A percentile compares a stretch with the other conserved stretches of the same genome.
Conservation (phyloP, 768 basidiomycete species). For the Myochromella boudieri region DNA sequence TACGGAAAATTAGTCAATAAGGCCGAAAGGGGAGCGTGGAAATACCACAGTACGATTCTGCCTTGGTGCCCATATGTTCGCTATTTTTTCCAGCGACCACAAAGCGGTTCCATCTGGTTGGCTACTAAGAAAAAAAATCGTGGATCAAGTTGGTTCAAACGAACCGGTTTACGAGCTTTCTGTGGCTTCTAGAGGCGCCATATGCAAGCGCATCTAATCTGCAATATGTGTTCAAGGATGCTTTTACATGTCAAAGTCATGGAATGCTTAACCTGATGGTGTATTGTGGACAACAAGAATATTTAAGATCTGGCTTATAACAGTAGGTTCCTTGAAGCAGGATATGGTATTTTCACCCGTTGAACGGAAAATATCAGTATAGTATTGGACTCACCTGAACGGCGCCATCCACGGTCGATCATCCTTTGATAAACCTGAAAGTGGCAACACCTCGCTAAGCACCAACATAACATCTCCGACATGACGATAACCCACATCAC, state of each 20-base stretch:
- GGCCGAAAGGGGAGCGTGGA: not conserved
- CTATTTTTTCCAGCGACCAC: constrained; percentile 45
- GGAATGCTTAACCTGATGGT: constrained; percentile 72
- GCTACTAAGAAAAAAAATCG: constrained; percentile 1
- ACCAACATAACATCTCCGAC: not conserved
- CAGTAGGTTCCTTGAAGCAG: constrained; percentile 56
- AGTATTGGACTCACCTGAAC: constrained; percentile 52
- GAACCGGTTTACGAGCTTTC: constrained; percentile 73
- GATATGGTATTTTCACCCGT: not conserved
- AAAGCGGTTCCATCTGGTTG: constrained; percentile 69
- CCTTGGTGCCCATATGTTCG: constrained; percentile 27
- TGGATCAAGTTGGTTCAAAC: constrained; percentile 6
- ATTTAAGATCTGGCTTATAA: constrained; percentile 83
- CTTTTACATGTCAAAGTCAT: constrained; percentile 4
- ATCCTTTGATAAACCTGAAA: constrained; percentile 73
- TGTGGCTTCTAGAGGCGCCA: constrained; percentile 69
- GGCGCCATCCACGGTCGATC: constrained; percentile 85
- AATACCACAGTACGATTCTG: constrained; percentile 9
- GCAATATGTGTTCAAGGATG: constrained; percentile 4
- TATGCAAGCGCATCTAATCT: constrained; percentile 71
- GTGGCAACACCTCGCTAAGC: not conserved
- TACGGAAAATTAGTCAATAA: not conserved
- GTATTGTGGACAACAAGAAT: constrained; percentile 91
- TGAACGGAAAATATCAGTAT: not conserved
- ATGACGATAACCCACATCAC: constrained; percentile 26